Evolutionary conservation across 257 asterid genomes (phyloP).

Genomic region (Solanum rostratum): DNA sequence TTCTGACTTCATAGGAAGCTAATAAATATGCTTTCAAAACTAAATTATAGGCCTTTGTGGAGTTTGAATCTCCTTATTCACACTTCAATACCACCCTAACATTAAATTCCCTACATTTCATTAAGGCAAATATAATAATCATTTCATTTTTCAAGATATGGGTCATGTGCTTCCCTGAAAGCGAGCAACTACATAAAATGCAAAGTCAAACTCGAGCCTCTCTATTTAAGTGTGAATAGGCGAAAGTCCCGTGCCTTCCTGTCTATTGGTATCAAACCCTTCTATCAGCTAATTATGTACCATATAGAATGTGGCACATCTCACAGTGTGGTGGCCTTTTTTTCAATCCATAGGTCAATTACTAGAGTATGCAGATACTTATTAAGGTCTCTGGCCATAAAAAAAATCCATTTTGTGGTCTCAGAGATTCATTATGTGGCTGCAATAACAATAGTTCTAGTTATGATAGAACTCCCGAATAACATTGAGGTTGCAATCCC

Average conservation of each 20-base stretch:
- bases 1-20: too few relatives aligned
- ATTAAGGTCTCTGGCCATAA: too few relatives aligned
- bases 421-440: not conserved
- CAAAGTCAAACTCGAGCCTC: not conserved
- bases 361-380: too few relatives aligned
- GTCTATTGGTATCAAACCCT: not conserved
- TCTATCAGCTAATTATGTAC: not conserved
- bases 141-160: too few relatives aligned
- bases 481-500: not conserved
- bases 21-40: too few relatives aligned
- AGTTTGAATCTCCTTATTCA: too few relatives aligned
- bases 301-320: not conserved
- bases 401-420: too few relatives aligned
- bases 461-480: not conserved
- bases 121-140: too few relatives aligned
- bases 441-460: not conserved
- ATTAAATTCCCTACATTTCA: too few relatives aligned
- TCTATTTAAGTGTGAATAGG: not conserved
- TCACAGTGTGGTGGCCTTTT: not conserved
- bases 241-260: not conserved
- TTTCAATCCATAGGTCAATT: not conserved
- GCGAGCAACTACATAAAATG: not conserved
- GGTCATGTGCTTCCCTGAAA: not conserved
- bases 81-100: too few relatives aligned
- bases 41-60: too few relatives aligned